Evolutionary conservation across 768 basidiomycete genomes (phyloP), one percentile per base, ranked within the genome.

Genomic region (Boletales sp.): DNA sequence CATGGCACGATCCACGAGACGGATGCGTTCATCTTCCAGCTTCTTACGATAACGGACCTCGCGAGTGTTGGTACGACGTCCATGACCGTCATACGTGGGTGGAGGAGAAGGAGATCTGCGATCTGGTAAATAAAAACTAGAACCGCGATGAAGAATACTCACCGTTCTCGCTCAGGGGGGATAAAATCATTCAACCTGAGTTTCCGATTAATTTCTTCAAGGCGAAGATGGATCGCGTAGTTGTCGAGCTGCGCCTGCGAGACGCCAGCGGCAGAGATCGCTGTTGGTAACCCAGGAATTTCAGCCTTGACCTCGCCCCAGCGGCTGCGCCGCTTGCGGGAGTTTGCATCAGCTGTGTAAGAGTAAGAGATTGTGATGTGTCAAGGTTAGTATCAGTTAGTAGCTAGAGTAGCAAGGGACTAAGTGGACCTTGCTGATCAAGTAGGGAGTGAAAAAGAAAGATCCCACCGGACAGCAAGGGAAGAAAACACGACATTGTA

Each of bases 21-120:
- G 80, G 64, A 93, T 87, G 51, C 94, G 92, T 62, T 93, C 90
- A 50, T 93, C 90, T 69, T 93, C 90, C 18, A 93, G 80, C 65
- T 94, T 94, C 72, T 95, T 94, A 55, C 91, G 86, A 72, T 99
- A 99, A 48, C 96, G 90, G 48, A 99, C 91, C 75, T 99, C 96
- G 42, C 96, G 90, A 25, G 94, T 98, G 71, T 99, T 99, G 44
- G 94, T 97, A 63, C 96, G 83, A 48, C 96, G 91, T 76, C 96
- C 96, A 61, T 98, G 95, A 3, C 84, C 85, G 67, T 99, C 96
- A 65, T 99, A 98, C 1, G 93, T 94, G 13, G 96, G 96, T 8
- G 95, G 94, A 37, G 96, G 96, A 28, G 96, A 99, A 25, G 91
- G 85, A 0, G 96, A 98, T 54, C 94, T 94, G 48, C 9, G 17